Percentiles rank a stretch among this genome's conserved stretches.
Conservation (phyloP, 1,284 basidiomycete genomes). For the Cutaneotrichosporon cyanovorans region DNA sequence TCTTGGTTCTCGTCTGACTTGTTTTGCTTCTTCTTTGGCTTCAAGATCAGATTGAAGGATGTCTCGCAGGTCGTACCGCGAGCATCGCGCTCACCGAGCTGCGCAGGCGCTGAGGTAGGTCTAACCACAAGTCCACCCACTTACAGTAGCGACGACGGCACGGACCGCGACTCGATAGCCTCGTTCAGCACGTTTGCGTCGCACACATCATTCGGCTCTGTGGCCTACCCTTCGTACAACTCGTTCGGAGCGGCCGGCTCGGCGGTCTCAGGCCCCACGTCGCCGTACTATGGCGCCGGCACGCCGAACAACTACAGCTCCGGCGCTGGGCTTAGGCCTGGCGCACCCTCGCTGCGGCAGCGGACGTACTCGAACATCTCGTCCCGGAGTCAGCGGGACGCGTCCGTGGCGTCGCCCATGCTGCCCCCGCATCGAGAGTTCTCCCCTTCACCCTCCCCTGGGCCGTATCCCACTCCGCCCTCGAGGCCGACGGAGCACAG, state of each 20-base stretch:
- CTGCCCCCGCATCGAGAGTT: neutral
- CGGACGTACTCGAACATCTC: slow-evolving; percentile 4
- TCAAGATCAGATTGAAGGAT: neutral
- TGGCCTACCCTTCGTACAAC: neutral
- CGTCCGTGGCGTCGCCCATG: neutral
- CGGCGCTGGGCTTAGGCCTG: neutral
- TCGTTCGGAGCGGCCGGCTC: neutral
- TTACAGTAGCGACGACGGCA: slow-evolving; percentile 8
- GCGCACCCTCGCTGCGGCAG: neutral
- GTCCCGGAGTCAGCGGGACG: neutral
- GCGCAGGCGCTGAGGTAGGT: slow-evolving; percentile 9
- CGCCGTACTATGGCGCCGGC: neutral
- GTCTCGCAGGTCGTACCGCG: slow-evolving; percentile 15
- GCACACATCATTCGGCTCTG: slow-evolving; percentile 9
- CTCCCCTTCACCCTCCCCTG: neutral
- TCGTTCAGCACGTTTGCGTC: slow-evolving; percentile 12
- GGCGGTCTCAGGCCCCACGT: neutral
- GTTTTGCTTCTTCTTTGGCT: no score
- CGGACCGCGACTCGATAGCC: slow-evolving; percentile 13
- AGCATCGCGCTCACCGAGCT: slow-evolving; percentile 15
- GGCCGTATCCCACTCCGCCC: neutral
- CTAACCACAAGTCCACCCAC: neutral
- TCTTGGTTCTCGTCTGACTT: no score
- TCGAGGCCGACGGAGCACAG: neutral
- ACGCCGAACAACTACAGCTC: neutral